Conservation (phyloP, 208 protist genomes). For the Herpetomonas tarakana region DNA sequence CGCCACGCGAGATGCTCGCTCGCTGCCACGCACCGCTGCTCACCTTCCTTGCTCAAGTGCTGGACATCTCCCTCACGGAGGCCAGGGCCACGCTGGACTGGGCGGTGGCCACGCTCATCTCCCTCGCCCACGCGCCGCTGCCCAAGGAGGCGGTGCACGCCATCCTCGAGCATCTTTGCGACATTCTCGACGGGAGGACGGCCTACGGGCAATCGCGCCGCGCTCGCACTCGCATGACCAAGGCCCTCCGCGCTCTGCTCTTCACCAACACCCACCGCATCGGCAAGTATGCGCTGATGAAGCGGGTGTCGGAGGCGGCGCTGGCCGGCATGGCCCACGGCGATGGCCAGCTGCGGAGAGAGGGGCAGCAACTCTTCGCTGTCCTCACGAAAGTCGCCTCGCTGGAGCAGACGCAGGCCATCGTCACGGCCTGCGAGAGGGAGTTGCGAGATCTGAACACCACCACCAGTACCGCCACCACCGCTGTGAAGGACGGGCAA, state of each 20-base stretch:
- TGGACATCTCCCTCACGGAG: constrained; percentile 56
- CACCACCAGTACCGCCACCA: background rate
- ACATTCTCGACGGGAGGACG: constrained; percentile 23
- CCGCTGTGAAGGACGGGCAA: no score
- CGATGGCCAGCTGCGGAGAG: constrained; percentile 39
- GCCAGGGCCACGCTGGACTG: constrained; percentile 31
- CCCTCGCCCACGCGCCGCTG: constrained; percentile 20
- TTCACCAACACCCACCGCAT: constrained; percentile 80
- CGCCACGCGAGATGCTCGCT: background rate
- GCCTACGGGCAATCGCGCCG: constrained; percentile 35
- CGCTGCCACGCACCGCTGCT: background rate
- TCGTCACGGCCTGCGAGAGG: constrained; percentile 28
- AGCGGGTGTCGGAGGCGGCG: constrained; percentile 39
- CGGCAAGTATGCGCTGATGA: constrained; percentile 64
- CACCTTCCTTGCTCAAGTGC: background rate
- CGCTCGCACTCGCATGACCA: constrained; percentile 38
- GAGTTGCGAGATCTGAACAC: constrained; percentile 32
- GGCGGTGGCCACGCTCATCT: constrained; percentile 23
- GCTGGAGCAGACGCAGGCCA: constrained; percentile 41
- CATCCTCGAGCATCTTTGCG: constrained; percentile 46
- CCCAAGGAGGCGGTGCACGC: constrained; percentile 46
- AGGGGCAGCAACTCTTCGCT: constrained; percentile 45
- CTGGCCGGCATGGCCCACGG: constrained; percentile 43
- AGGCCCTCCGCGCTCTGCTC: constrained; percentile 37
- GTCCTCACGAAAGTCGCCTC: constrained; percentile 74